Evolutionary conservation across 768 basidiomycete genomes (phyloP).

Genomic region (Mycena galericulata): DNA sequence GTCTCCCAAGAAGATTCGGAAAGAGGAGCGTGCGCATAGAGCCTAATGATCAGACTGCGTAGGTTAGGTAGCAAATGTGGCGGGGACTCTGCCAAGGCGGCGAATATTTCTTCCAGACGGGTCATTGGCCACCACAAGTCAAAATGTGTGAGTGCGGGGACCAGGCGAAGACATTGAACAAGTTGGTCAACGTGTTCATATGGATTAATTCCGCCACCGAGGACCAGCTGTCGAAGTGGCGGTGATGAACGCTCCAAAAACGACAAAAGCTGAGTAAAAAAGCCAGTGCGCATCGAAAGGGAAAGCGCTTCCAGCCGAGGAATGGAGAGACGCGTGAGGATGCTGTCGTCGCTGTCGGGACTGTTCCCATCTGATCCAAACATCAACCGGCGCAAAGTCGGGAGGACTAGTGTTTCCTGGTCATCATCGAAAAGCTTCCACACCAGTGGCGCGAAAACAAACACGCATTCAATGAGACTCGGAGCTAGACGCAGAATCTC

Average conservation of each 20-base stretch:
- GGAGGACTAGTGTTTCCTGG: neutral
- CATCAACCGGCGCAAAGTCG: neutral
- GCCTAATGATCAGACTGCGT: neutral
- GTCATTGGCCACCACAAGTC: neutral
- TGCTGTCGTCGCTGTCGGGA: neutral
- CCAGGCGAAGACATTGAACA: neutral
- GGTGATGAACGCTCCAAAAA: constrained; percentile 5
- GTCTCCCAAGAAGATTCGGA: neutral
- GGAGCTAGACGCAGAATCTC: neutral
- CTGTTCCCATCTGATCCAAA: neutral
- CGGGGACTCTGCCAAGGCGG: neutral
- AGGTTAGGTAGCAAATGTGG: neutral
- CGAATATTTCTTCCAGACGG: neutral
- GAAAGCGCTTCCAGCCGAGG: neutral
- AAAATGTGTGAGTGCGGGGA: neutral
- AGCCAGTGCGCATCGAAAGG: neutral
- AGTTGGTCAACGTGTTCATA: neutral
- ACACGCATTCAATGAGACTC: neutral
- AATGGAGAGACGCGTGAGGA: neutral
- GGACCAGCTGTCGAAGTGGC: neutral
- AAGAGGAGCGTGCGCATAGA: too few relatives aligned
- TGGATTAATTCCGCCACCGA: neutral
- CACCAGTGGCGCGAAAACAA: too few relatives aligned
- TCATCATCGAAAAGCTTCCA: neutral
- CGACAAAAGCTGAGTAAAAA: neutral